These are phyloP conservation scores for Boletellus ananas DNA, from an alignment of 768 basidiomycete species.

Conservation along the genomic window DNA sequence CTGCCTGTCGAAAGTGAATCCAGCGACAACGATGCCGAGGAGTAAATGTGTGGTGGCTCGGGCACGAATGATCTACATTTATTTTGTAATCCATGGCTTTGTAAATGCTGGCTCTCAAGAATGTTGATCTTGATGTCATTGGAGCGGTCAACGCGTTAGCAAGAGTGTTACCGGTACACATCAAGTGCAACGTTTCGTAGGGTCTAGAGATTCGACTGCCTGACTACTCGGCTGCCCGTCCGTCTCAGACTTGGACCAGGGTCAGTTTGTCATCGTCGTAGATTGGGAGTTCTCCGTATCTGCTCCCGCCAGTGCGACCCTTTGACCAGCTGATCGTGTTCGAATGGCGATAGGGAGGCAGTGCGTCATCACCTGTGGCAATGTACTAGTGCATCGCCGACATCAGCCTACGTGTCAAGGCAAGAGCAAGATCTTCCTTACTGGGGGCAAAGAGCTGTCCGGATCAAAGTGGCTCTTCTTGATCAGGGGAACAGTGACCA, in stretches of 20 bases:
- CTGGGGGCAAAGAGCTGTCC: slow-evolving; percentile 42
- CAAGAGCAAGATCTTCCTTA: slow-evolving; percentile 15
- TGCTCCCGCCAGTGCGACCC: slow-evolving; percentile 25
- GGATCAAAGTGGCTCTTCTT: slow-evolving; percentile 37
- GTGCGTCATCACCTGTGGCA: slow-evolving; percentile 34
- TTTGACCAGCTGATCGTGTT: slow-evolving; percentile 27
- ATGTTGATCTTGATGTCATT: neutral
- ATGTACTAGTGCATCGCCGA: slow-evolving; percentile 33
- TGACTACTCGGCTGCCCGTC: neutral
- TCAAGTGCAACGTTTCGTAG: neutral
- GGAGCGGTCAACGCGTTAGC: slow-evolving; percentile 18
- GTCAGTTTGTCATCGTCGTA: slow-evolving; percentile 36
- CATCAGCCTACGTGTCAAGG: neutral
- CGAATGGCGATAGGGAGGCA: slow-evolving; percentile 29
- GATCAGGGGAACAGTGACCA: slow-evolving; percentile 35
- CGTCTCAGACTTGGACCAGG: slow-evolving; percentile 2
- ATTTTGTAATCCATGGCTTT: neutral
- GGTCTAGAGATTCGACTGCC: no score
- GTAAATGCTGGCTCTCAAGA: neutral
- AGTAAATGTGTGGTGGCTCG: slow-evolving; percentile 1
- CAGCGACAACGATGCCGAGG: slow-evolving; percentile 1
- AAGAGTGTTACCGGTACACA: slow-evolving; percentile 10
- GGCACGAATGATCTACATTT: slow-evolving; percentile 5
- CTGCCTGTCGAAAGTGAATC: slow-evolving; percentile 34
- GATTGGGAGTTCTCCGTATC: slow-evolving; percentile 39